Evolutionary conservation across 2,329 filamentous ascomycete genomes (phyloP).

Genomic region (Aspergillus latus): DNA sequence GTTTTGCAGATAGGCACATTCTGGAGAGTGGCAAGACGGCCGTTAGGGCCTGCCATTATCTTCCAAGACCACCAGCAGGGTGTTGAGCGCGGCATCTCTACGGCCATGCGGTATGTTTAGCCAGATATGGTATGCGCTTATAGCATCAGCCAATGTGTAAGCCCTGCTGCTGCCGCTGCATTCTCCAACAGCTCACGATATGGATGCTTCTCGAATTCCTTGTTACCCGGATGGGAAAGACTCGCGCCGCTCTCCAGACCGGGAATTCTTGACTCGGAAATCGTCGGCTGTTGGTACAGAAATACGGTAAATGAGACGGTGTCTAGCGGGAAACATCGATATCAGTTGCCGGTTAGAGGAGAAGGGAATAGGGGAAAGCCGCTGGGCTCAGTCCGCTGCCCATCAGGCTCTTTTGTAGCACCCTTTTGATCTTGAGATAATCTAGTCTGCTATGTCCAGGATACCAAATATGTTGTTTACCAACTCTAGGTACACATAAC

Average conservation of each 20-base stretch:
- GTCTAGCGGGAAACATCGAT: neutral
- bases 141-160: neutral
- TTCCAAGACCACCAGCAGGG: neutral
- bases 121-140: neutral
- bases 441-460: no score
- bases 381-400: no score
- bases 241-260: neutral
- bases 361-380: neutral
- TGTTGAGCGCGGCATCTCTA: neutral
- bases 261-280: neutral
- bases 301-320: neutral
- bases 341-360: neutral
- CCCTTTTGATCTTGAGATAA: no score
- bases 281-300: neutral
- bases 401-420: no score
- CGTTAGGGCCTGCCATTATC: neutral
- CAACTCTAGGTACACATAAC: no score
- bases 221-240: neutral
- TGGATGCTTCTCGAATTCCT: no score
- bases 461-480: no score
- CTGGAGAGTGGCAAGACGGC: neutral
- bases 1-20: neutral
- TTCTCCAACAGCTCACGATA: neutral
- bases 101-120: neutral
- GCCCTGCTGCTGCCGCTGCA: neutral